phyloP scores from a whole-genome alignment of 1,139 yeast species.

The Yamadazyma spencermartinsiae region DNA sequence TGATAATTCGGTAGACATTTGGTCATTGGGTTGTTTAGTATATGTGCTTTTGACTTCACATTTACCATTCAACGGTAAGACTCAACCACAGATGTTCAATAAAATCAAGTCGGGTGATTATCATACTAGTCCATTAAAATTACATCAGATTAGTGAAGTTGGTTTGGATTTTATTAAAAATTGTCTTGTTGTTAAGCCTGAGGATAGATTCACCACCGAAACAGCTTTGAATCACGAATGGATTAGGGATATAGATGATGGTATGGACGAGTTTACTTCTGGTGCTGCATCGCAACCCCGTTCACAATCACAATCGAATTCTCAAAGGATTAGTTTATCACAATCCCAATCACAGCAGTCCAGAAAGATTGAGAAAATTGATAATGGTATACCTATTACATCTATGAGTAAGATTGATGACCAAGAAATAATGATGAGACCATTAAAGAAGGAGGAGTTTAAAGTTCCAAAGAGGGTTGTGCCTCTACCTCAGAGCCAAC shows the following conservation, averaged over 20 bases:
- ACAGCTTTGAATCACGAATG: conserved; percentile 75
- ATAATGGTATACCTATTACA: conserved; percentile 44
- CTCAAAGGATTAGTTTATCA: conserved; percentile 55
- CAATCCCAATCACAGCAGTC: conserved; percentile 70
- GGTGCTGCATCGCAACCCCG: conserved; percentile 7
- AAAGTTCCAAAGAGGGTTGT: conserved; percentile 46
- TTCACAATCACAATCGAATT: conserved; percentile 7
- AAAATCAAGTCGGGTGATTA: conserved; percentile 77
- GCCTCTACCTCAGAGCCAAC: conserved; percentile 45
- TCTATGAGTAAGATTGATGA: conserved; percentile 46
- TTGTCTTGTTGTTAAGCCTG: conserved; percentile 74
- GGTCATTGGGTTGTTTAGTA: conserved; percentile 87
- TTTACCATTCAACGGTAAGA: conserved; percentile 88
- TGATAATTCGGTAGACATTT: conserved; percentile 87
- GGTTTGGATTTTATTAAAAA: conserved; percentile 70
- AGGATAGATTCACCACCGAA: conserved; percentile 65
- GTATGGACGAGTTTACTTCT: conserved; percentile 14
- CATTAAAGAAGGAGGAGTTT: conserved; percentile 41
- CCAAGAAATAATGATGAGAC: conserved; percentile 43
- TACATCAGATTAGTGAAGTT: conserved; percentile 59
- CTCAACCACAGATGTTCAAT: conserved; percentile 80
- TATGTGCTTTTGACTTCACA: conserved; percentile 90
- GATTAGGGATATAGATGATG: conserved; percentile 40
- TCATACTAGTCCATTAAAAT: conserved; percentile 75
- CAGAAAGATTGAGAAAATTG: conserved; percentile 41